Percentiles rank a stretch among this genome's conserved stretches.
Evolutionary conservation across 2,329 filamentous ascomycete species (phyloP).

Genomic region (Epicoccum nigrum): DNA sequence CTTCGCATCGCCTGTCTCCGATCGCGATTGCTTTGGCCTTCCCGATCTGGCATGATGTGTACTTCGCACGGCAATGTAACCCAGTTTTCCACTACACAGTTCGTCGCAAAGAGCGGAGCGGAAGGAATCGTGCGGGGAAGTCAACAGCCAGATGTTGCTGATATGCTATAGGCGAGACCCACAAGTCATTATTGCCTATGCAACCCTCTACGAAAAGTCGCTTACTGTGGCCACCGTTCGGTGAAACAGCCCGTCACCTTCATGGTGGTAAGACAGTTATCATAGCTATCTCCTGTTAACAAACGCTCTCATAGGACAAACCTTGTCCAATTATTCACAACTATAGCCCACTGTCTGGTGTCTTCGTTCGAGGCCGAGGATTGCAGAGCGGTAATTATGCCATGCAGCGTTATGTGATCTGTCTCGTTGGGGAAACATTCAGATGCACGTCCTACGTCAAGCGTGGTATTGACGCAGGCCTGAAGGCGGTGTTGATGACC

Average conservation of each 20-base stretch:
- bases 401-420: background rate
- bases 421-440: slow-evolving; percentile 1
- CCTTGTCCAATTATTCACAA: background rate
- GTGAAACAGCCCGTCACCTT: background rate
- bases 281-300: background rate
- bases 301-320: too few species aligned
- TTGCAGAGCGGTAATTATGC: background rate
- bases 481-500: slow-evolving; percentile 25
- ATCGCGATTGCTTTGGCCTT: slow-evolving; percentile 9
- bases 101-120: slow-evolving; percentile 10
- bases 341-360: background rate
- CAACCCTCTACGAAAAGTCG: background rate
- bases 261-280: background rate
- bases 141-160: slow-evolving; percentile 2
- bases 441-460: slow-evolving; percentile 42
- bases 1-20: background rate
- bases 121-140: background rate
- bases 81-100: slow-evolving; percentile 1
- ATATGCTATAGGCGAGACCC: background rate
- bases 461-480: slow-evolving; percentile 7
- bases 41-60: slow-evolving; percentile 1
- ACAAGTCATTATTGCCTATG: slow-evolving; percentile 1
- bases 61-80: background rate
- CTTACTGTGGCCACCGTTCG: background rate
- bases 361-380: background rate